phyloP scores from a whole-genome alignment of 2,329 filamentous ascomycete species.

The Xylariaceae sp. region DNA sequence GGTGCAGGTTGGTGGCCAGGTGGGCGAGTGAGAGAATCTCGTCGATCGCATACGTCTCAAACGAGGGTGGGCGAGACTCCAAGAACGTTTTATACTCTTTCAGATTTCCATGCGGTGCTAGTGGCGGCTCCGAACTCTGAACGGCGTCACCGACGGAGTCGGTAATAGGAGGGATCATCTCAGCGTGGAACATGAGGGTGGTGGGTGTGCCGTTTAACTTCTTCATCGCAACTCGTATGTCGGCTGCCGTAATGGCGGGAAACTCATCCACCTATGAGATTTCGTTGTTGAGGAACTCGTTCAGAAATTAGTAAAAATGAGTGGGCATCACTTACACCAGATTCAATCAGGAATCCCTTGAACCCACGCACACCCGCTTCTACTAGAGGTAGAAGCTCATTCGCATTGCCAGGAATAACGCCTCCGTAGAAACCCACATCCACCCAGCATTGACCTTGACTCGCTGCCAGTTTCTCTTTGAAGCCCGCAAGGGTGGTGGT shows the following conservation, averaged over 20 bases:
- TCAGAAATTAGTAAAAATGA: slow-evolving; percentile 3
- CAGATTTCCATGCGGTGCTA: slow-evolving; percentile 65
- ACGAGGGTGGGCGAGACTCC: slow-evolving; percentile 78
- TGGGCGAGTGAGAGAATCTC: slow-evolving; percentile 79
- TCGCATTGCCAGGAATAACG: slow-evolving; percentile 81
- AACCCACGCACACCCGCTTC: slow-evolving; percentile 86
- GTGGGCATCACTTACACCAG: slow-evolving; percentile 61
- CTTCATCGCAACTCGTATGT: slow-evolving; percentile 74
- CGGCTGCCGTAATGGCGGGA: slow-evolving; percentile 74
- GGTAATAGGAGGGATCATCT: slow-evolving; percentile 89
- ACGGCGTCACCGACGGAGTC: slow-evolving; percentile 74
- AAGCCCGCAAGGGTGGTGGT: slow-evolving; percentile 84
- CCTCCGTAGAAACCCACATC: slow-evolving; percentile 99
- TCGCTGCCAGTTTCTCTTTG: slow-evolving; percentile 78
- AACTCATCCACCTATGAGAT: slow-evolving; percentile 78
- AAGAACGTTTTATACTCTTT: slow-evolving; percentile 86
- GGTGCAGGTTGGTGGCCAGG: slow-evolving; percentile 71
- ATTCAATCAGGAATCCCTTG: slow-evolving; percentile 97
- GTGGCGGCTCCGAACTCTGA: slow-evolving; percentile 62
- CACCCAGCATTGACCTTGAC: slow-evolving; percentile 87
- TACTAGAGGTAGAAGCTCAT: slow-evolving; percentile 73
- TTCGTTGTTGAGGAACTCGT: slow-evolving; percentile 20
- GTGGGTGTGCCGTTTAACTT: slow-evolving; percentile 77
- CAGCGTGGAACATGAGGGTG: slow-evolving; percentile 97
- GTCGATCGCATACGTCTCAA: slow-evolving; percentile 86